Base-by-base conservation (phyloP, 2,329 filamentous ascomycete species). In the Stromatinia cepivora region DNA sequence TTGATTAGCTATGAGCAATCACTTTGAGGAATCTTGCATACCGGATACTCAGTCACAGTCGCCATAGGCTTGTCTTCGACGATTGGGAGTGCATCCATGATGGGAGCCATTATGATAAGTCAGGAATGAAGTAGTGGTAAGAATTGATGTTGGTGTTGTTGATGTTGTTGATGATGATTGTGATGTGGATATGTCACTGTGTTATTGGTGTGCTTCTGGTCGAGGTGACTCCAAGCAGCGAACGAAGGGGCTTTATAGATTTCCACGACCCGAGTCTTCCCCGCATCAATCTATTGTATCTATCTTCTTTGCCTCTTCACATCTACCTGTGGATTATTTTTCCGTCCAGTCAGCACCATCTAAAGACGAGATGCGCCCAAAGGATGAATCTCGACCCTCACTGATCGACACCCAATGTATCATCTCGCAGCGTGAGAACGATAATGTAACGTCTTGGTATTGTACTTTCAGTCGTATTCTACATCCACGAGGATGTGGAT, bases 381-480 rank as follows among this genome's bases (percentile, higher is more conserved):
- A 48, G 28, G 15, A 64, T 20, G n/a, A 52, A 64, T 64, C 61
- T 64, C 31, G 61, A 52, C 61, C 61, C 15, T 64, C 61, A 64
- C 9, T 52, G 22, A 64, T 64, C 46, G n/a, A 42, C 52, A 22
- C 61, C 61, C 22, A 53, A 64, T 64, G 46, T 42, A 52, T 64
- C 61, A 64, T 36, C n/a, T 64, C 61, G 61, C 61, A 52, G 46
- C 22, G 39, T 25, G 8, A 57, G 45, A 36, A 56, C 25, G 17
- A 45, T 11, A 66, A 66, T 66, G 63, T 31, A 36, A 56, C 63
- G 39, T 66, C 63, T 66, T 57, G 63, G 63, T 45, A 66, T 28
- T 66, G 63, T 45, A 34, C 15, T 39, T 39, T 25, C 22, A 64
- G 61, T 42, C 34, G 46, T 45, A 66, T 66, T 66, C 25, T 34